Evolutionary conservation across 805 yeast species (phyloP), one percentile per base, ranked within the genome.

Genomic region (Metahyphopichia silvanorum): DNA sequence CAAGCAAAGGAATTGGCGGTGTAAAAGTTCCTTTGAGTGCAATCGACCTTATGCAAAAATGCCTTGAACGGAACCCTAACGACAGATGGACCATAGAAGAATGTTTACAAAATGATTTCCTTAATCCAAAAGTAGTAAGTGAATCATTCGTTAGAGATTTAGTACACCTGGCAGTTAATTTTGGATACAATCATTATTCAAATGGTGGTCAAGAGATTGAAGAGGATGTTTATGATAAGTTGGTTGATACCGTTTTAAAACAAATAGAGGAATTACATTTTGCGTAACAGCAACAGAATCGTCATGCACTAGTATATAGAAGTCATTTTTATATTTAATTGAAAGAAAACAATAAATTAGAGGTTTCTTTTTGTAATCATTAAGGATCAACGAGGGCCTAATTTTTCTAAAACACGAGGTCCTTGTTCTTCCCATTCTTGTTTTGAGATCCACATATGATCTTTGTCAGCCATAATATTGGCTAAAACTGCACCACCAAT

Each of bases 341-440:
- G 11, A 21, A 12, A 23, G n/a, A 23, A n/a, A n/a, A n/a, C n/a
- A n/a, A n/a, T n/a, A n/a, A n/a, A n/a, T n/a, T n/a, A n/a, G n/a
- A n/a, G n/a, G n/a, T n/a, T n/a, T n/a, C n/a, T n/a, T n/a, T n/a
- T n/a, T n/a, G n/a, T n/a, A n/a, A n/a, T n/a, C n/a, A n/a, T 11
- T 23, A 12, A 23, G n/a, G 4, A 29, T 40, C 67, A 88, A 63
- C 98, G 79, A 38, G 97, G 96, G 6, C 98, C 98, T 50, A 93
- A 78, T 63, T 93, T 93, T 42, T 70, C 72, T 60, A 93, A 76
- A 9, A 86, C 77, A 22, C 89, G 74, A 26, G 95, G 77, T 20
- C 98, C 98, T 53, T 84, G 87, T 68, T 93, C 98, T 58, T 87
- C 93, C 98, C 98, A 93, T 65, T 93, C 98, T 57, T 84, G 87